phyloP scores from a whole-genome alignment of 176 grass and related monocot species.

The Aegilops umbellulata region DNA sequence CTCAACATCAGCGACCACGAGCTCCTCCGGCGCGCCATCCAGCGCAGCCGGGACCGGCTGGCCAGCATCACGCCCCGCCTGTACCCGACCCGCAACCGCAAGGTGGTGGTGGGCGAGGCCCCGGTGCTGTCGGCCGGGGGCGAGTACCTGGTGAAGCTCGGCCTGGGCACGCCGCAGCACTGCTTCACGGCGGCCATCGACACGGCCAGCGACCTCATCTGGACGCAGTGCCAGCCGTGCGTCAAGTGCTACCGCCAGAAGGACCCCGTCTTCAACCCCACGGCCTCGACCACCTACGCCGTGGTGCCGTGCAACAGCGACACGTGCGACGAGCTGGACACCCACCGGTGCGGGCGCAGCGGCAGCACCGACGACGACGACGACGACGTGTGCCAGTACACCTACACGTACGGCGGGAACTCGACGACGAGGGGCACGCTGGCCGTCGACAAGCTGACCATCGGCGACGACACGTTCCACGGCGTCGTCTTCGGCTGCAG shows the following conservation, averaged over 20 bases:
- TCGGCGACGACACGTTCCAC: constrained; percentile 38
- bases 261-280: constrained; percentile 55
- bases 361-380: constrained; percentile 9
- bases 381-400: constrained; percentile 48
- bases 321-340: constrained; percentile 32
- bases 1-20: constrained; percentile 42
- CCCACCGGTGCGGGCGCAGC: constrained; percentile 22
- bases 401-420: constrained; percentile 53
- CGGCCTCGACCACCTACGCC: constrained; percentile 42
- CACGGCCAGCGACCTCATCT: constrained; percentile 60
- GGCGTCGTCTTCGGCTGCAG: constrained; percentile 53
- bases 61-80: background rate
- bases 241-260: constrained; percentile 45
- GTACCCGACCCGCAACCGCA: background rate
- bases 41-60: constrained; percentile 44
- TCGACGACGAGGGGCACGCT: constrained; percentile 40
- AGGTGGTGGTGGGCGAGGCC: constrained; percentile 16
- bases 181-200: constrained; percentile 41
- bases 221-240: constrained; percentile 65
- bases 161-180: constrained; percentile 48
- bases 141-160: constrained; percentile 59
- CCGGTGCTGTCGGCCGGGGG: constrained; percentile 30
- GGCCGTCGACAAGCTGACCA: constrained; percentile 44
- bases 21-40: constrained; percentile 39
- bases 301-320: constrained; percentile 44